Conservation (phyloP, 2,329 filamentous ascomycete genomes). For the Pseudocercospora musae region DNA sequence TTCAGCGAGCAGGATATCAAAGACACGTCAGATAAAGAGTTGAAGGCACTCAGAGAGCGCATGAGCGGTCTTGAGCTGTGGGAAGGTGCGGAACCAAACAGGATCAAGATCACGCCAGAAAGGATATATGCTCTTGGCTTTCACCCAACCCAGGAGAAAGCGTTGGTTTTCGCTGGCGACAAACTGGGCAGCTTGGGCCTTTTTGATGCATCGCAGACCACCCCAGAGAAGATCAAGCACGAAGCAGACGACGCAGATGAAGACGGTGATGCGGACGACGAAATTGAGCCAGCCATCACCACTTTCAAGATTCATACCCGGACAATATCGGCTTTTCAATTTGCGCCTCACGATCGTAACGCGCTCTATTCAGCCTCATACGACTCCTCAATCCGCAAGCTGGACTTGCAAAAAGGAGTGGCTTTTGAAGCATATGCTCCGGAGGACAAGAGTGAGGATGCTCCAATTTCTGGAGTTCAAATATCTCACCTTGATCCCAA, state of each 20-base stretch:
- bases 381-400: slow-evolving; percentile 83
- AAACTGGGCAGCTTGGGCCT: slow-evolving; percentile 89
- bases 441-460: slow-evolving; percentile 63
- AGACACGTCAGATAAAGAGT: slow-evolving; percentile 70
- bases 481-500: slow-evolving; percentile 69
- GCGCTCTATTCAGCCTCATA: slow-evolving; percentile 83
- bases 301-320: slow-evolving; percentile 87
- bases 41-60: slow-evolving; percentile 69
- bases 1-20: slow-evolving; percentile 82
- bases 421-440: slow-evolving; percentile 82
- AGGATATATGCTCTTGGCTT: slow-evolving; percentile 83
- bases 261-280: slow-evolving; percentile 63
- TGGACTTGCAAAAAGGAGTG: slow-evolving; percentile 77
- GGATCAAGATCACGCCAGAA: slow-evolving; percentile 88
- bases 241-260: slow-evolving; percentile 60
- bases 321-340: slow-evolving; percentile 81
- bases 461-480: slow-evolving; percentile 80
- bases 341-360: slow-evolving; percentile 69
- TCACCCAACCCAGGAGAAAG: slow-evolving; percentile 81
- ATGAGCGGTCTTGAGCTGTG: slow-evolving; percentile 79
- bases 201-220: slow-evolving; percentile 78
- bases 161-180: slow-evolving; percentile 87
- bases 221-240: slow-evolving; percentile 41
- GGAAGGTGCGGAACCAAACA: slow-evolving; percentile 76
- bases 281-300: slow-evolving; percentile 72